Conservation (phyloP, 306 rosid genomes). For the Canavalia gladiata region DNA sequence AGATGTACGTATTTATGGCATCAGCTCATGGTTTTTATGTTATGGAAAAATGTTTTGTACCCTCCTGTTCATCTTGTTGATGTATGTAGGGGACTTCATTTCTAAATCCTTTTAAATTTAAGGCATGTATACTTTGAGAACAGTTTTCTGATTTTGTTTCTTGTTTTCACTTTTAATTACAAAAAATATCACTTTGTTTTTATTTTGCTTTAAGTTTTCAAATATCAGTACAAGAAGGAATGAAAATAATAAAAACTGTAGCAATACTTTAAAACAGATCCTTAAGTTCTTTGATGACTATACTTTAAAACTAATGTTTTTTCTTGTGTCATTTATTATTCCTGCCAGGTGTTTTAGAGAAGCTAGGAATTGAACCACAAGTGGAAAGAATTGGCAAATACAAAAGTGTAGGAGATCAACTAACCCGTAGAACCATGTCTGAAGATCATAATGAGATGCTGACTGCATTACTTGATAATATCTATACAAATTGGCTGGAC, state of each 20-base stretch:
- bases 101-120: conserved; percentile 30
- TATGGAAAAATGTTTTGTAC: neutral
- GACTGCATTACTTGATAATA: conserved; percentile 86
- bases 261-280: neutral
- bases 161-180: no score
- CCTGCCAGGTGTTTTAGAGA: conserved; percentile 81
- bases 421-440: conserved; percentile 75
- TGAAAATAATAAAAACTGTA: neutral
- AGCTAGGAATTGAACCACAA: conserved; percentile 89
- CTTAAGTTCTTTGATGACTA: conserved; percentile 32
- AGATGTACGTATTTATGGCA: neutral
- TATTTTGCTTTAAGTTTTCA: neutral
- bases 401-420: conserved; percentile 95
- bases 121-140: neutral
- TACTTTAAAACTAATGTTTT: conserved; percentile 23
- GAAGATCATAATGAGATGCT: conserved; percentile 89
- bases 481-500: conserved; percentile 89
- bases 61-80: conserved; percentile 33
- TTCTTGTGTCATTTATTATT: conserved; percentile 17
- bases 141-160: neutral
- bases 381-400: conserved; percentile 93
- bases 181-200: neutral
- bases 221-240: neutral
- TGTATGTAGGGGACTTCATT: conserved; percentile 17
- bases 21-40: neutral